phyloP scores from a whole-genome alignment of 495 filamentous ascomycete species.

The Aspergillus mulundensis region DNA sequence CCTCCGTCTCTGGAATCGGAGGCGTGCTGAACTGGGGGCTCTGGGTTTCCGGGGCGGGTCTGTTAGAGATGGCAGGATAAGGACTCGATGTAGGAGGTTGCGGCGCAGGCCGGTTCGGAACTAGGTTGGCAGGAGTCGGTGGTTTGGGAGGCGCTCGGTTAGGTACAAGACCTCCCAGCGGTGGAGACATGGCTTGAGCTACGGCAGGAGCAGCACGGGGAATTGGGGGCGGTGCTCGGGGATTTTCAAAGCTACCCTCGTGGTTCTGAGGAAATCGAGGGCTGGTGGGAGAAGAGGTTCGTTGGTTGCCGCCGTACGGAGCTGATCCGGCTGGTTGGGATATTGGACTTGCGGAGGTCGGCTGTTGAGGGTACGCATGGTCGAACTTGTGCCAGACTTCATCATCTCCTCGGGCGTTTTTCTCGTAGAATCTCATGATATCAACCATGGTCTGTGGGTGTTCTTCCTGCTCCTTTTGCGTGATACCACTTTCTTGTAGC shows the following conservation, averaged over 20 bases:
- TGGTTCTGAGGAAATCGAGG: constrained; percentile 89
- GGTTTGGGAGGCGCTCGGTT: constrained; percentile 45
- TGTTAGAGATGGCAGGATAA: constrained; percentile 18
- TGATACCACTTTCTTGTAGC: constrained; percentile 92
- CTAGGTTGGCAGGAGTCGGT: constrained; percentile 27
- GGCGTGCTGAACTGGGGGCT: constrained; percentile 28
- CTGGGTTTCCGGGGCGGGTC: constrained; percentile 24
- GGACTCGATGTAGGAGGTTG: constrained; percentile 42
- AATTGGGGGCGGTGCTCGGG: constrained; percentile 85
- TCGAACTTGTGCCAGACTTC: constrained; percentile 95
- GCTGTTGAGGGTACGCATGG: constrained; percentile 63
- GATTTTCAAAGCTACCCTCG: constrained; percentile 95
- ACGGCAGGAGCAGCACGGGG: constrained; percentile 51
- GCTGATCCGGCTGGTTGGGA: constrained; percentile 15
- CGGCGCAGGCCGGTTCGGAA: constrained; percentile 45
- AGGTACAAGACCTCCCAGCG: constrained; percentile 35
- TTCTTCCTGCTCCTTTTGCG: constrained; percentile 91
- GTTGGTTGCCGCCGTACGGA: constrained; percentile 14
- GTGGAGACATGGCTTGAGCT: constrained; percentile 27
- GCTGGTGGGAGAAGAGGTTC: constrained; percentile 76
- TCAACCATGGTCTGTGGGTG: constrained; percentile 92
- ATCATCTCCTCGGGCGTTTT: constrained; percentile 79
- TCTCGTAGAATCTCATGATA: constrained; percentile 94
- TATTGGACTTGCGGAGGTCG: constrained; percentile 42
- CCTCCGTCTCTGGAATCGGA: constrained; percentile 48